A percentile compares a stretch with the other conserved stretches of the same genome.
phyloP scores from a whole-genome alignment of 495 filamentous ascomycete species.

The Amphirosellinia nigrospora region DNA sequence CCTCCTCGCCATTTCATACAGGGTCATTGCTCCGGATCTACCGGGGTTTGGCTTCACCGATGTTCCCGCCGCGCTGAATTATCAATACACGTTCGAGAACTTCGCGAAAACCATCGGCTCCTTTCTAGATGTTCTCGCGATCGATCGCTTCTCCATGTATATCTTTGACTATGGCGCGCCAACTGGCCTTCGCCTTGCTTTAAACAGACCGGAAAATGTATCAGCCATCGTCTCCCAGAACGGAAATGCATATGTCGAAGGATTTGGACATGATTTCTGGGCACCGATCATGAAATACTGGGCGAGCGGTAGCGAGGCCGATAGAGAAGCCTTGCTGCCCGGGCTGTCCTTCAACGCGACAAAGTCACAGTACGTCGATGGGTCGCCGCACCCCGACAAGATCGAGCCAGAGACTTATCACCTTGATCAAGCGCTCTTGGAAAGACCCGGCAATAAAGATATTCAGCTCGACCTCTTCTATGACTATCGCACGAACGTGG shows the following conservation, averaged over 20 bases:
- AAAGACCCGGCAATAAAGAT: conserved; percentile 58
- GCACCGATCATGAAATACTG: conserved; percentile 55
- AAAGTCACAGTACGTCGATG: conserved; percentile 61
- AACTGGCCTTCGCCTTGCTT: background rate
- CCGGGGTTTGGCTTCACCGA: conserved; percentile 63
- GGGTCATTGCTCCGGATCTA: conserved; percentile 65
- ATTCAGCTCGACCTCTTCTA: conserved; percentile 64
- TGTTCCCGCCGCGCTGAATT: background rate
- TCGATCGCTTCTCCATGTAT: background rate
- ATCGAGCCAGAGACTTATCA: conserved; percentile 59
- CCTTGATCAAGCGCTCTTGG: conserved; percentile 59
- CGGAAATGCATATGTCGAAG: conserved; percentile 69
- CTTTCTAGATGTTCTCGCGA: background rate
- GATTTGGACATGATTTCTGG: conserved; percentile 63
- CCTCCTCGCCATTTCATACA: conserved; percentile 57
- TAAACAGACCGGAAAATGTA: conserved; percentile 35
- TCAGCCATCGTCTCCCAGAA: conserved; percentile 65
- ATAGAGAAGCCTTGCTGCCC: conserved; percentile 46
- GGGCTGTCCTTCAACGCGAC: conserved; percentile 54
- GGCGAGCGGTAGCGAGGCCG: conserved; percentile 44
- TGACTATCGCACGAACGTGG: conserved; percentile 62
- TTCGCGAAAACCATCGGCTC: background rate
- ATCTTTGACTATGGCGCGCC: conserved; percentile 5
- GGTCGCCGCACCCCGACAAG: conserved; percentile 41
- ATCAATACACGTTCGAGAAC: conserved; percentile 2